phyloP scores from a whole-genome alignment of 306 rosid genomes.

The Oemleria cerasiformis region DNA sequence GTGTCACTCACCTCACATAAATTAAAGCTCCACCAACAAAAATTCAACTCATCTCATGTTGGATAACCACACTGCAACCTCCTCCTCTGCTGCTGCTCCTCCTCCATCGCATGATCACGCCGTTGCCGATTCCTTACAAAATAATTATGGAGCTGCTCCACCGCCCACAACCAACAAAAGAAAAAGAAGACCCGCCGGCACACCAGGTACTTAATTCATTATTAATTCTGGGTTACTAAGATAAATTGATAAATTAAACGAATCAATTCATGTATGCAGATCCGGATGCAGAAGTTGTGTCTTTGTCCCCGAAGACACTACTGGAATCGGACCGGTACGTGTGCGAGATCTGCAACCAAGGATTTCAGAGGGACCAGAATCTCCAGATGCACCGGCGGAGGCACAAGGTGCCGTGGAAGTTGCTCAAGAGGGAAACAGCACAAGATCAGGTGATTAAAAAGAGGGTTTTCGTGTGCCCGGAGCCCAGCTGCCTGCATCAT shows the following conservation, averaged over 20 bases:
- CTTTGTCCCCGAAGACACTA: slow-evolving; percentile 79
- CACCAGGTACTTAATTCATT: slow-evolving; percentile 59
- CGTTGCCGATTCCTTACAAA: background rate
- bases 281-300: slow-evolving; percentile 97
- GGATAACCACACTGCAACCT: slow-evolving; percentile 30
- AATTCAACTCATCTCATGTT: slow-evolving; percentile 8
- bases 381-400: slow-evolving; percentile 95
- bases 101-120: slow-evolving; percentile 62
- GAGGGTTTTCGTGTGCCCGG: slow-evolving; percentile 89
- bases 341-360: slow-evolving; percentile 99
- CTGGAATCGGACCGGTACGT: slow-evolving; percentile 87
- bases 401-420: slow-evolving; percentile 93
- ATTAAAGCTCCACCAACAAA: slow-evolving; percentile 16
- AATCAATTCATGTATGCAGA: slow-evolving; percentile 32
- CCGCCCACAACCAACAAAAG: slow-evolving; percentile 41
- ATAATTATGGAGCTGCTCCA: too few species aligned
- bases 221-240: too few species aligned
- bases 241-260: too few species aligned
- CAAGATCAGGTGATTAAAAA: slow-evolving; percentile 50
- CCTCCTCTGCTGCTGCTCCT: slow-evolving; percentile 40
- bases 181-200: slow-evolving; percentile 95
- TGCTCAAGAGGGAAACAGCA: slow-evolving; percentile 57
- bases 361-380: slow-evolving; percentile 95
- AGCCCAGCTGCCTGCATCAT: slow-evolving; percentile 79
- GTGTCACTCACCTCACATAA: background rate